Conservation (phyloP, 208 protist species). For the Wallacemonas collosoma region DNA sequence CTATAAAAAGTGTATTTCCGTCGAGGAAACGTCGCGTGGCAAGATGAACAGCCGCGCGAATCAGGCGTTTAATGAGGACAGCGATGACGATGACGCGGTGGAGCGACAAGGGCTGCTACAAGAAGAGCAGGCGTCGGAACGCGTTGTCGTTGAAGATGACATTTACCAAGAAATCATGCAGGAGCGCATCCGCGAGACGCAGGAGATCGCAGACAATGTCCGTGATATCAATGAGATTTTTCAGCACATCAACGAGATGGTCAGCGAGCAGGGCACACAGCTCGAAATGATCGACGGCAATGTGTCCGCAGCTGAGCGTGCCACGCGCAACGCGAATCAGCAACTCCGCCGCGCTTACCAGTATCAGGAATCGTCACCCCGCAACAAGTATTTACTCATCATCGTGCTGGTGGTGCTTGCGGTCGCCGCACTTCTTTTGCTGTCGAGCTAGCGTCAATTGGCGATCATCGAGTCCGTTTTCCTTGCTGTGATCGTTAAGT, state of each 20-base stretch:
- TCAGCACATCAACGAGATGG: slow-evolving; percentile 82
- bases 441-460: not conserved
- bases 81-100: slow-evolving; percentile 35
- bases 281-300: slow-evolving; percentile 77
- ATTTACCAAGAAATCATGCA: slow-evolving; percentile 85
- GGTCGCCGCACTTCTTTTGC: slow-evolving; percentile 30
- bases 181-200: slow-evolving; percentile 75
- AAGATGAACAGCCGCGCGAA: slow-evolving; percentile 24
- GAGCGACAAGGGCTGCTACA: slow-evolving; percentile 5
- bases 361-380: slow-evolving; percentile 52
- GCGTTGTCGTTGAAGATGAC: slow-evolving; percentile 67
- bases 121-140: slow-evolving; percentile 31
- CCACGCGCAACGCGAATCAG: slow-evolving; percentile 67
- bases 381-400: slow-evolving; percentile 64
- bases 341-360: slow-evolving; percentile 68
- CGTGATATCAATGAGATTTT: slow-evolving; percentile 90
- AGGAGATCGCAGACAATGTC: slow-evolving; percentile 86
- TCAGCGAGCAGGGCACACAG: slow-evolving; percentile 78
- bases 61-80: slow-evolving; percentile 22
- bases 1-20: slow-evolving; percentile 79
- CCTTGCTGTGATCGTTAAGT: slow-evolving; percentile 13
- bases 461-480: slow-evolving; percentile 3
- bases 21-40: slow-evolving; percentile 62
- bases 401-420: slow-evolving; percentile 59
- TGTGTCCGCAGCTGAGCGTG: slow-evolving; percentile 44